These are phyloP conservation scores for Pilasporangium apinafurcum DNA, from an alignment of 352 stramenopile genomes.

Conservation along the genomic window DNA sequence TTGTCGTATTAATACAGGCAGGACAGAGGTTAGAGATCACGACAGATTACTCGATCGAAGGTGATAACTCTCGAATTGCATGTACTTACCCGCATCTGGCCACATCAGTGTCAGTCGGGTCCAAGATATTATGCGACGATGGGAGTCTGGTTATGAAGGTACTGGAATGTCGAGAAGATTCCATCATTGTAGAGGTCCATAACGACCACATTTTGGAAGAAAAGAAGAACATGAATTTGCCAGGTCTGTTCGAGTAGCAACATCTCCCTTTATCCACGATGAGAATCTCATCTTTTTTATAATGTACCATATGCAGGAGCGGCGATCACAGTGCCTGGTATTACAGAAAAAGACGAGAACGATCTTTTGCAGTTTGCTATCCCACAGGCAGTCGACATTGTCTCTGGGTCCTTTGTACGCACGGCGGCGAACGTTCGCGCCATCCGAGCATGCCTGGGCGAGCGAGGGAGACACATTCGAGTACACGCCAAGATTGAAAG, in stretches of 20 bases:
- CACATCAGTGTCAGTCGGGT: constrained; percentile 87
- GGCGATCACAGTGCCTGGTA: constrained; percentile 86
- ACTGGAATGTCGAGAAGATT: constrained; percentile 62
- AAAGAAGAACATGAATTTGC: constrained; percentile 97
- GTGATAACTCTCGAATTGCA: constrained; percentile 74
- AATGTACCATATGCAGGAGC: constrained; percentile 30
- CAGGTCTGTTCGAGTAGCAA: constrained; percentile 67
- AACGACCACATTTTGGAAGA: constrained; percentile 91
- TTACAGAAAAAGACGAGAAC: constrained; percentile 93
- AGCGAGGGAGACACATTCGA: constrained; percentile 81
- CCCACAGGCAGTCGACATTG: constrained; percentile 95
- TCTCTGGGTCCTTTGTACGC: constrained; percentile 99
- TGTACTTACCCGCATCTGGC: constrained; percentile 94
- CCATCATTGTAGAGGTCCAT: constrained; percentile 69
- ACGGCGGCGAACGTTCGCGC: constrained; percentile 93
- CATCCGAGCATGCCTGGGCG: constrained; percentile 80
- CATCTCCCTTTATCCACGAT: too few relatives aligned
- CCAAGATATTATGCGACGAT: constrained; percentile 95
- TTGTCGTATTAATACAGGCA: constrained; percentile 37
- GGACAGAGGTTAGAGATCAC: constrained; percentile 85
- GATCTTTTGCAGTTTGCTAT: constrained; percentile 96
- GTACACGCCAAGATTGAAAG: constrained; percentile 99
- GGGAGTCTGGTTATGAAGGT: constrained; percentile 93
- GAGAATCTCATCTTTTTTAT: too few relatives aligned
- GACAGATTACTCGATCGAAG: constrained; percentile 85